Percentiles rank a stretch among this genome's conserved stretches.
Conservation (phyloP, 441 rosid genomes). For the Pelargonium exstipulatum region DNA sequence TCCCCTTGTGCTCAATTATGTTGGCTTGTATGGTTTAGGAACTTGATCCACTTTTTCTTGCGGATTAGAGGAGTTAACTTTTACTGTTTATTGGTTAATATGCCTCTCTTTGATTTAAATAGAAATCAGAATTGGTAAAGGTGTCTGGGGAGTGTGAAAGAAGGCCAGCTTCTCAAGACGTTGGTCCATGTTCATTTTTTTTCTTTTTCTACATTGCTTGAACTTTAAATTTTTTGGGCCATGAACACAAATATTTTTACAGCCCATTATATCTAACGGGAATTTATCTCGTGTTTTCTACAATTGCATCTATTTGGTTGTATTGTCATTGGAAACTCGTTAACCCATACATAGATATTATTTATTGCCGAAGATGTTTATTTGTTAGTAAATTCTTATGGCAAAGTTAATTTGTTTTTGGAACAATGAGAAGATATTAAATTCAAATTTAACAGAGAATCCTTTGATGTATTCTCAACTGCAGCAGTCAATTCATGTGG, state of each 20-base stretch:
- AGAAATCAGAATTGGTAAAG: background rate
- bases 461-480: background rate
- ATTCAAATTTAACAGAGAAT: background rate
- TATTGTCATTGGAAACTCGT: background rate
- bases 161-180: background rate
- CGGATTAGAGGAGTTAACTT: background rate
- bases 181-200: background rate
- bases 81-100: background rate
- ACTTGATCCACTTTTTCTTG: background rate
- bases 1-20: background rate
- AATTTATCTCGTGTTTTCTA: no score
- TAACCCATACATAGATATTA: background rate
- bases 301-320: no score
- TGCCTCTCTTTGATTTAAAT: background rate
- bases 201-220: background rate
- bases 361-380: background rate
- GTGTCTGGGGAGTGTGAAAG: background rate
- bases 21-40: background rate
- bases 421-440: background rate
- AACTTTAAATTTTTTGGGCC: background rate
- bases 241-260: no score
- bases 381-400: background rate
- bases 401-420: background rate
- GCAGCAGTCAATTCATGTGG: background rate
- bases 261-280: no score